phyloP scores from a whole-genome alignment of 768 basidiomycete genomes.

The Termitomyces sp. region DNA sequence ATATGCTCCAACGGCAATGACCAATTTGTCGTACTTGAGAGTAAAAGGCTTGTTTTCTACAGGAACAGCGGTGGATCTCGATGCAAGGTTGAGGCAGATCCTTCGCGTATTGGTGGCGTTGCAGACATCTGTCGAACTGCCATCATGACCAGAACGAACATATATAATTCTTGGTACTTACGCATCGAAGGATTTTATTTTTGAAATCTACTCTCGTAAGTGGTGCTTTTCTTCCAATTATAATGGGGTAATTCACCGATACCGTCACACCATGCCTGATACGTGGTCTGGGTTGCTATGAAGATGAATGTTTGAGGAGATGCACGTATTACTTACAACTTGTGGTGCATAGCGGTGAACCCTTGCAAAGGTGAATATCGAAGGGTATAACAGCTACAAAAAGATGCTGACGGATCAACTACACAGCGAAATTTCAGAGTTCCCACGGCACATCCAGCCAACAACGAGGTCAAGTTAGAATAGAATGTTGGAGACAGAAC shows the following conservation, averaged over 20 bases:
- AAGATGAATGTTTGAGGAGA: not conserved
- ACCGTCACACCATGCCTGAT: slow-evolving; percentile 73
- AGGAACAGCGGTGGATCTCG: not conserved
- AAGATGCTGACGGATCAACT: slow-evolving; percentile 62
- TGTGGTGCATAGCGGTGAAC: slow-evolving; percentile 11
- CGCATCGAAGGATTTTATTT: slow-evolving; percentile 6
- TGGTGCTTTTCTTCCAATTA: not conserved
- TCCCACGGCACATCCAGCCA: slow-evolving; percentile 72
- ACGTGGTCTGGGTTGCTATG: slow-evolving; percentile 37
- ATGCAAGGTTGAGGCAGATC: not conserved
- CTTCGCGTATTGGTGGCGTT: not conserved
- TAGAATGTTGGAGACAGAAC: slow-evolving; percentile 61
- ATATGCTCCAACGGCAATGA: slow-evolving; percentile 84
- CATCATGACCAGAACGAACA: not conserved
- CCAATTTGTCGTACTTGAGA: slow-evolving; percentile 71
- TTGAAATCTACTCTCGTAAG: slow-evolving; percentile 3
- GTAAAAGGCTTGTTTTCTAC: slow-evolving; percentile 45
- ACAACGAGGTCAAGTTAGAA: slow-evolving; percentile 65
- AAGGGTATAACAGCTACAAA: not conserved
- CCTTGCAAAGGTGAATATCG: not conserved
- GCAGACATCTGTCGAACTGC: slow-evolving; percentile 3
- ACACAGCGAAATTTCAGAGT: slow-evolving; percentile 80
- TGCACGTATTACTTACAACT: not conserved
- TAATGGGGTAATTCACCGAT: slow-evolving; percentile 39
- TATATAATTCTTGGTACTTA: not conserved